These are phyloP conservation scores for Phlebopus sp. DNA, from an alignment of 1,284 basidiomycete genomes.

Conservation along the genomic window DNA sequence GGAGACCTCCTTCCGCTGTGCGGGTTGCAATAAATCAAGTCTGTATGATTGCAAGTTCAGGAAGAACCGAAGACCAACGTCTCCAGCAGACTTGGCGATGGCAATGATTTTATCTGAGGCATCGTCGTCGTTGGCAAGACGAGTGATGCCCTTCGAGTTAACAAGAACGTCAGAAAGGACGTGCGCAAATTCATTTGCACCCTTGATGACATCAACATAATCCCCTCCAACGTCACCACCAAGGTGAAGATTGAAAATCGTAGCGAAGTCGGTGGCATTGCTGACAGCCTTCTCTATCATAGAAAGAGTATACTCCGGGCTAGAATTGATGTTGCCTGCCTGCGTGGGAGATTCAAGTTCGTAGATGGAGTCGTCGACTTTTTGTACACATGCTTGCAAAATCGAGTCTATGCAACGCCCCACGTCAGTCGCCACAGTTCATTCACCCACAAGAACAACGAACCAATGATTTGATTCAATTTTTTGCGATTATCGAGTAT, in stretches of 20 bases:
- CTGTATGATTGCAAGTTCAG: slow-evolving; percentile 96
- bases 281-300: slow-evolving; percentile 97
- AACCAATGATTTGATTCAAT: slow-evolving; percentile 95
- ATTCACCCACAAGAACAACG: slow-evolving; percentile 18
- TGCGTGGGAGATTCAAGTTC: slow-evolving; percentile 95
- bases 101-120: slow-evolving; percentile 86
- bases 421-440: slow-evolving; percentile 5
- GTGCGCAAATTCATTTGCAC: slow-evolving; percentile 95
- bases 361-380: slow-evolving; percentile 96
- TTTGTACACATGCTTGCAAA: slow-evolving; percentile 93
- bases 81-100: slow-evolving; percentile 85
- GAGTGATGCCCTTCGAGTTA: slow-evolving; percentile 94
- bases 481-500: slow-evolving; percentile 98
- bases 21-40: slow-evolving; percentile 71
- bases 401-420: slow-evolving; percentile 74
- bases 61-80: slow-evolving; percentile 90
- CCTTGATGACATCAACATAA: slow-evolving; percentile 97
- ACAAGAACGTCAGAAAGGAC: slow-evolving; percentile 88
- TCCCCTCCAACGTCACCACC: slow-evolving; percentile 88
- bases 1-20: slow-evolving; percentile 83
- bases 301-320: slow-evolving; percentile 96
- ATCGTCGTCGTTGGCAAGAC: slow-evolving; percentile 88
- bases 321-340: slow-evolving; percentile 92
- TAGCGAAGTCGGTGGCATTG: slow-evolving; percentile 94
- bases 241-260: slow-evolving; percentile 90